phyloP scores from a whole-genome alignment of 2,329 filamentous ascomycete species.

The Incumbomyces lentus region DNA sequence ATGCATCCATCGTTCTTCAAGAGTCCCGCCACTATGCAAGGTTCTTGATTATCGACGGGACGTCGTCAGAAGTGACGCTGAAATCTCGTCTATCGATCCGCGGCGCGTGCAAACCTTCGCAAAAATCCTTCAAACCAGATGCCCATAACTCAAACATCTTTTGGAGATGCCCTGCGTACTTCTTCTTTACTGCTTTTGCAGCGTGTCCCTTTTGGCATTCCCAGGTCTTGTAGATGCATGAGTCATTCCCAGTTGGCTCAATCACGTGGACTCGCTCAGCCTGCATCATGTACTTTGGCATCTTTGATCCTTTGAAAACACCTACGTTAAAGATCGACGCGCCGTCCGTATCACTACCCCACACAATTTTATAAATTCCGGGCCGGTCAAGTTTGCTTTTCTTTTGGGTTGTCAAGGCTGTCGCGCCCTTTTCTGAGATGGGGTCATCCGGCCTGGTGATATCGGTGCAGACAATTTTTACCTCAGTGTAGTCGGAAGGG shows the following conservation, averaged over 20 bases:
- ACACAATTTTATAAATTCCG: constrained; percentile 25
- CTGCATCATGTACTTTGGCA: constrained; percentile 28
- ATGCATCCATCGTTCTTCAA: too few species aligned
- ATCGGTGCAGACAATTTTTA: constrained; percentile 17
- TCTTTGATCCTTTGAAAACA: constrained; percentile 24
- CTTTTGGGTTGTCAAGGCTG: background rate
- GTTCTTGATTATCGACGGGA: background rate
- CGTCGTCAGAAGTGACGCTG: constrained; percentile 7
- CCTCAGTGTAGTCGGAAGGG: constrained; percentile 10
- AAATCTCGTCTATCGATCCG: constrained; percentile 26
- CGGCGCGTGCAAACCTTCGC: constrained; percentile 19
- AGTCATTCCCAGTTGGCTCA: constrained; percentile 28
- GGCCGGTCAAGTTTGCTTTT: constrained; percentile 17
- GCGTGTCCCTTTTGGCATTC: constrained; percentile 34
- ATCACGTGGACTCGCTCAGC: constrained; percentile 41
- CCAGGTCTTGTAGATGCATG: constrained; percentile 30
- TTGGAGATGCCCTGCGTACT: constrained; percentile 29
- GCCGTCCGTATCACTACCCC: constrained; percentile 25
- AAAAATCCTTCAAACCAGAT: constrained; percentile 31
- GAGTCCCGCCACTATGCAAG: background rate
- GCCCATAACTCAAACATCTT: constrained; percentile 33
- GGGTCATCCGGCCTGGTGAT: constrained; percentile 19
- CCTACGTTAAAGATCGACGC: constrained; percentile 14
- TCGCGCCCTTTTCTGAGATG: background rate
- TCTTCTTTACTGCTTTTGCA: constrained; percentile 33